These are phyloP conservation scores for Drosera spatulata DNA, from an alignment of 179 eudicot species.

Conservation along the genomic window DNA sequence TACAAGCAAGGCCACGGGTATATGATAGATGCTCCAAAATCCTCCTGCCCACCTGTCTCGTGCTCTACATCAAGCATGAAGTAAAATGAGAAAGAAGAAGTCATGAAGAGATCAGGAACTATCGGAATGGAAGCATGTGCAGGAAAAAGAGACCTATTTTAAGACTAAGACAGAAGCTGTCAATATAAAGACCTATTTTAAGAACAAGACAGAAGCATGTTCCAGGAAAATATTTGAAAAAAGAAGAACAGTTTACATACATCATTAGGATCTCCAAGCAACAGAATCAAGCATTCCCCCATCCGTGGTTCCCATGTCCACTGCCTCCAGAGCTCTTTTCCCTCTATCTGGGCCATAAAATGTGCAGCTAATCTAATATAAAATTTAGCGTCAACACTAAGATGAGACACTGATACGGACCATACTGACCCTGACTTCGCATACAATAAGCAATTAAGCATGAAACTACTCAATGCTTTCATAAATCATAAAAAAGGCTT, in stretches of 20 bases:
- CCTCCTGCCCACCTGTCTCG: conserved; percentile 74
- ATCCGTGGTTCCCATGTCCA: conserved; percentile 96
- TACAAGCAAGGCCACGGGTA: conserved; percentile 65
- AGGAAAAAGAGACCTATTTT: not conserved
- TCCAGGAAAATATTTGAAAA: no score
- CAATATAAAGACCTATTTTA: not conserved
- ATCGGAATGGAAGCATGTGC: not conserved
- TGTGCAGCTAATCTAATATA: conserved; percentile 62
- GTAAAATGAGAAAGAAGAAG: conserved; percentile 1
- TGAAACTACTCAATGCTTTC: not conserved
- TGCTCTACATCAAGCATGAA: conserved; percentile 52
- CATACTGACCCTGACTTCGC: not conserved
- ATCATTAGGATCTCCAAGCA: conserved; percentile 93
- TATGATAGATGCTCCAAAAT: conserved; percentile 78
- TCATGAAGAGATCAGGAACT: not conserved
- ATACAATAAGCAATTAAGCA: not conserved
- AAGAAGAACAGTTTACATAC: conserved; percentile 23
- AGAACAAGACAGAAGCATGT: not conserved
- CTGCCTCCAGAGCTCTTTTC: conserved; percentile 53
- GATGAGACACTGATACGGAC: not conserved
- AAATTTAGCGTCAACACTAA: conserved; percentile 8
- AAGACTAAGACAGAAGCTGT: not conserved
- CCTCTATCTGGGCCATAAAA: conserved; percentile 62
- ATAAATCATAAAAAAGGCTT: no score
- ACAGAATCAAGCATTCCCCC: conserved; percentile 83